Evolutionary conservation across 495 filamentous ascomycete genomes (phyloP), one percentile per base, ranked within the genome.

Genomic region (Aspergillus ostianus): DNA sequence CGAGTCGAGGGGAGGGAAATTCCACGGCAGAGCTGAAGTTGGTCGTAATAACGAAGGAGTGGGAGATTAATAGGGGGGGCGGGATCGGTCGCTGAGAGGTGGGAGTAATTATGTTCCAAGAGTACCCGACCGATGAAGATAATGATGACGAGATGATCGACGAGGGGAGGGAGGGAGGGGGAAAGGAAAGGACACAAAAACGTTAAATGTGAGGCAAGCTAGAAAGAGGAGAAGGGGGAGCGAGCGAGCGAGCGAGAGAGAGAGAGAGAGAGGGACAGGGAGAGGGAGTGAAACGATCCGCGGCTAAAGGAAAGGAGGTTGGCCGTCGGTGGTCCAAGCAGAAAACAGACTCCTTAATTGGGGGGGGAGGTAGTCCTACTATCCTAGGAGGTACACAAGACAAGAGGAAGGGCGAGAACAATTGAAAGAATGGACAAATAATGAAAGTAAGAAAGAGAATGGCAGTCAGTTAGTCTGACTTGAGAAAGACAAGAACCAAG

Each of bases 261-360:
- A 32, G 48, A 52, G 36, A 57, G 57, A 54, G 53, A 44, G 27
- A 49, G 23, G 6, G 58, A 19, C 19, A 32, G 46, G 53, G 41
- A 32, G 48, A 52, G 36, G 59, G 57, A 54, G 53, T 53, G 57
- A 61, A 53, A 60, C 56, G 58, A 61, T 46, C 56, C 44, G 51
- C 45, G 55, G 47, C 53, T 58, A 53, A 60, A 61, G 56, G 52
- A 63, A 56, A 51, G 53, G 54, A 36, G 50, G 57, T 4, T 45
- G 55, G 51, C 54, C 47, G 23, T 26, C 23, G 44, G 23, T n/a
- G 53, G 59, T 53, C 53, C 53, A 56, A 61, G 53, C 55, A 44
- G 47, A 57, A 17, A 58, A 46, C 15, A 51, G 47, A 56, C n/a
- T 17, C 36, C 36, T 41, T 41, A 41, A 17, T 41, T 41, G 58